Evolutionary conservation across 768 basidiomycete genomes (phyloP), one percentile per base, ranked within the genome.

Genomic region (Rhizopogon roseolus): DNA sequence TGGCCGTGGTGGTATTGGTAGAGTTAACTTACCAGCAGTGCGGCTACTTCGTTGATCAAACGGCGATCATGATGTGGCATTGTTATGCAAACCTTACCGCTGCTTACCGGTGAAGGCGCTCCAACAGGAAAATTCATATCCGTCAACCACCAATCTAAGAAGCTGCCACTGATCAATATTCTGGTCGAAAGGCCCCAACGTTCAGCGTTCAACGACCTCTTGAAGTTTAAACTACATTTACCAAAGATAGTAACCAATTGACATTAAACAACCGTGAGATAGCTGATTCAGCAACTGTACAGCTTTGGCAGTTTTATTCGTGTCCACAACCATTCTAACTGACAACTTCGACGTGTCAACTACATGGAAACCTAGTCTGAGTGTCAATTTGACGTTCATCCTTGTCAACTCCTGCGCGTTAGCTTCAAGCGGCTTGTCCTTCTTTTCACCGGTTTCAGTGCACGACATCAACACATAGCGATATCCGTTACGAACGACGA

Each of bases 231-330:
- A 32, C 29, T 32, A 32, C 7, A 32, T 7, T 2, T 32, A 32
- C 29, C 29, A 32, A 32, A 32, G 29, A 32, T 32, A 32, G 29
- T 32, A 10, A 22, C 29, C 29, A 32, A 32, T 32, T 32, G 29
- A 10, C 29, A 42, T 14, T 3, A 16, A 4, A 41, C 2, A 14
- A 32, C 34, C 58, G 59, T 45, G 67, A 38, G 68, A 67, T 29
- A 64, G 4, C 0, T 28, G 67, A 57, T 57, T 68, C 60, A 68
- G 46, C 43, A 41, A 28, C 54, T 63, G 50, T 62, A 69, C 22
- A 64, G 53, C 25, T 39, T 22, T 8, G 34, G 11, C 34, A 34
- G 11, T 34, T 34, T 9, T 2, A 5, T 41, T 49, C 41, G 43
- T 38, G 5, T 10, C 11, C 13, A 29, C 6, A 34, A 13, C 34